Percentiles rank a stretch among this genome's conserved stretches.
These are phyloP conservation scores for Lichtheimia ramosa DNA, from an alignment of 371 early-diverging fungal genomes.

Conservation along the genomic window DNA sequence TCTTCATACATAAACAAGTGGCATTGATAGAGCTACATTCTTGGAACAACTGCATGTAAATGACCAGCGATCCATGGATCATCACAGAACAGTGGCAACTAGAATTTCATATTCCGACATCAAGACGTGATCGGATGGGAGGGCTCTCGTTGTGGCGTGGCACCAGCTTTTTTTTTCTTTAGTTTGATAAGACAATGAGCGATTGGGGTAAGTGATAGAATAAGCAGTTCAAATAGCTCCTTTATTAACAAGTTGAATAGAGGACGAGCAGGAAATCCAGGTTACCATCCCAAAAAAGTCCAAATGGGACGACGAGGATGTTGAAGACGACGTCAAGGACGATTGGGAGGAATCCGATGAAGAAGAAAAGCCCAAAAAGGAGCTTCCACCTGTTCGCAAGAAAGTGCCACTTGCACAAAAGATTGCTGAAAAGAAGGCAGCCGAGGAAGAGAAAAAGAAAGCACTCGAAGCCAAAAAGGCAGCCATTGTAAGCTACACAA, in stretches of 20 bases:
- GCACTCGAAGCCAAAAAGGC: slow-evolving; percentile 55
- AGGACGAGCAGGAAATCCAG: slow-evolving; percentile 38
- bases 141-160: too few species aligned
- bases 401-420: slow-evolving; percentile 74
- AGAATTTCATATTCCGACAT: too few species aligned
- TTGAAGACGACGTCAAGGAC: slow-evolving; percentile 72
- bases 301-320: slow-evolving; percentile 87
- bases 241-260: slow-evolving; percentile 5
- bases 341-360: slow-evolving; percentile 79
- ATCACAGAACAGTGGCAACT: too few species aligned
- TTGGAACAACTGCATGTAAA: too few species aligned
- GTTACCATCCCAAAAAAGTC: slow-evolving; percentile 47
- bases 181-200: slow-evolving; percentile 40
- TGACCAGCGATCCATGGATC: too few species aligned
- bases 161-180: neutral
- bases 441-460: slow-evolving; percentile 65
- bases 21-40: too few species aligned
- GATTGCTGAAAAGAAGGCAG: slow-evolving; percentile 76
- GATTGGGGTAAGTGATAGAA: slow-evolving; percentile 63
- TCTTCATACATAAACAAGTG: too few species aligned
- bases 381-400: slow-evolving; percentile 60
- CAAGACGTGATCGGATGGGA: too few species aligned
- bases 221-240: neutral
- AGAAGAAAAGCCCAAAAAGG: slow-evolving; percentile 52
- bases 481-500: slow-evolving; percentile 31